These are phyloP conservation scores for Boeremia exigua DNA, from an alignment of 2,329 filamentous ascomycete genomes.

Conservation along the genomic window DNA sequence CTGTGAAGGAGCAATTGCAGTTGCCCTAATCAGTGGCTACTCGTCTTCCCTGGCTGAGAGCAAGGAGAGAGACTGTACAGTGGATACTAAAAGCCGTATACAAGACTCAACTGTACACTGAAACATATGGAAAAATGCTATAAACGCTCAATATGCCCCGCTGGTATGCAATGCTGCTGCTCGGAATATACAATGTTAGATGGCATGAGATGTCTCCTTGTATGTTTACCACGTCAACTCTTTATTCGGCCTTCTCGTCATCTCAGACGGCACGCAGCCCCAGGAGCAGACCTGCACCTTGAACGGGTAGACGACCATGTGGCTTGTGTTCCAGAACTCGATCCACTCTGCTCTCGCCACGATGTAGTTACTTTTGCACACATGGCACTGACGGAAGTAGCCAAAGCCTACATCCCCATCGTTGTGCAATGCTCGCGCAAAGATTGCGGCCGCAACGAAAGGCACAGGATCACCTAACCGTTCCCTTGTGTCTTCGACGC, in stretches of 20 bases:
- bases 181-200: neutral
- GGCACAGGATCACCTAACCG: constrained; percentile 15
- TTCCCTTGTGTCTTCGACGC: constrained; percentile 11
- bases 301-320: constrained; percentile 25
- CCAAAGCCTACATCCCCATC: constrained; percentile 22
- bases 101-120: neutral
- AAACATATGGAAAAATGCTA: neutral
- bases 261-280: constrained; percentile 36
- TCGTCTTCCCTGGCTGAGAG: too few relatives aligned
- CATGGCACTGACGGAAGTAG: constrained; percentile 32
- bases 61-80: neutral
- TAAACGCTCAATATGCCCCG: neutral
- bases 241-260: constrained; percentile 21
- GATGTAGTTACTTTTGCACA: constrained; percentile 37
- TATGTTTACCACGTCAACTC: neutral
- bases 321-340: constrained; percentile 33
- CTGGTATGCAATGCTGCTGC: neutral
- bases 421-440: constrained; percentile 23
- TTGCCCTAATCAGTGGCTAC: too few relatives aligned
- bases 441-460: constrained; percentile 18
- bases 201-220: neutral
- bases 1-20: too few relatives aligned
- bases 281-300: constrained; percentile 41
- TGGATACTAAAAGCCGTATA: too few relatives aligned
- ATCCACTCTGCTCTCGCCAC: constrained; percentile 40